phyloP scores from a whole-genome alignment of 2,329 filamentous ascomycete genomes.

The Aspergillus sp. region DNA sequence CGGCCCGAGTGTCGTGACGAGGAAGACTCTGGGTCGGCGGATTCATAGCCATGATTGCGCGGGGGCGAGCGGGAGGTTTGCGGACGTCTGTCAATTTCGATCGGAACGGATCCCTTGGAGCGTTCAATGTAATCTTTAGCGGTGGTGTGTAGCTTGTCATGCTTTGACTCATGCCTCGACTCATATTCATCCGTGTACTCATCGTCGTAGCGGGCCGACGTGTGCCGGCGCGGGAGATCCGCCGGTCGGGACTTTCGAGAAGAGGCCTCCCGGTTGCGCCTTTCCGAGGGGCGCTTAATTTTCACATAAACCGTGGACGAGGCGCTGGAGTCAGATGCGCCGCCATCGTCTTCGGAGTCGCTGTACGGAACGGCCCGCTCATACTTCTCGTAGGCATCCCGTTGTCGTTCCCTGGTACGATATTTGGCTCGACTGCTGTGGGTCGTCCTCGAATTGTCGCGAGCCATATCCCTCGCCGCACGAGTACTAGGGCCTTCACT shows the following conservation, averaged over 20 bases:
- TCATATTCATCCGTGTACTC: constrained; percentile 30
- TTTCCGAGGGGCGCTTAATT: constrained; percentile 25
- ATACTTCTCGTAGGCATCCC: constrained; percentile 44
- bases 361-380: constrained; percentile 29
- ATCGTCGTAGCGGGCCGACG: constrained; percentile 27
- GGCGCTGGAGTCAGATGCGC: constrained; percentile 36
- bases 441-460: constrained; percentile 33
- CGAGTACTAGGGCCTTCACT: constrained; percentile 28
- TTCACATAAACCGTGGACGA: constrained; percentile 21
- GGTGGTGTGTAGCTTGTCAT: constrained; percentile 31
- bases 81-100: constrained; percentile 28
- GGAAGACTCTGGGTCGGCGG: constrained; percentile 34
- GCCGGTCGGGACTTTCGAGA: constrained; percentile 23
- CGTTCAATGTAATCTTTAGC: constrained; percentile 44
- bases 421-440: constrained; percentile 40
- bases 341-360: constrained; percentile 35
- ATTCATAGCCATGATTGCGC: constrained; percentile 31
- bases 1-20: constrained; percentile 32
- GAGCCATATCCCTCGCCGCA: constrained; percentile 35
- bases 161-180: constrained; percentile 40
- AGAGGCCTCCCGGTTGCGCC: constrained; percentile 25
- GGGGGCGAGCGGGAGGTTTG: constrained; percentile 38
- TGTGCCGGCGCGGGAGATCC: constrained; percentile 25
- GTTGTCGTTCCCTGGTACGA: constrained; percentile 46
- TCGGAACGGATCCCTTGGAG: constrained; percentile 27